Evolutionary conservation across 768 basidiomycete genomes (phyloP).

Genomic region (Galerina marginata): DNA sequence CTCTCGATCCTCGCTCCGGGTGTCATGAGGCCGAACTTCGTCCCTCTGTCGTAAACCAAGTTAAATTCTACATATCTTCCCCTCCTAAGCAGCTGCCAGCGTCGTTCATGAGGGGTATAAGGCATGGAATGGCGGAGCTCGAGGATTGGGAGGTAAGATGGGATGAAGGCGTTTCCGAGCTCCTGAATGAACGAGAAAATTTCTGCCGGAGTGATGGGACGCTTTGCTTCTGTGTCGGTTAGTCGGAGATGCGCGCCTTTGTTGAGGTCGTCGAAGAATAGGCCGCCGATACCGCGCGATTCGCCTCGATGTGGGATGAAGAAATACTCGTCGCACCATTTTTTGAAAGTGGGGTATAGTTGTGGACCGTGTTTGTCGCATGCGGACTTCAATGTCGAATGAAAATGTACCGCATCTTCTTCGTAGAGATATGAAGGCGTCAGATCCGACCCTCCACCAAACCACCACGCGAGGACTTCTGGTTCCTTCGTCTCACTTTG

Average conservation of each 20-base stretch:
- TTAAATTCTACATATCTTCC: constrained; percentile 98
- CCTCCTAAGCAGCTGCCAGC: constrained; percentile 93
- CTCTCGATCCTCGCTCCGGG: constrained; percentile 90
- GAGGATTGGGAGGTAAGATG: constrained; percentile 91
- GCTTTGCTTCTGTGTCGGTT: constrained; percentile 37
- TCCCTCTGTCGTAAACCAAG: constrained; percentile 84
- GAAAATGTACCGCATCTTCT: constrained; percentile 89
- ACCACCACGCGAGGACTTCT: constrained; percentile 92
- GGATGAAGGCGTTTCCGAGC: constrained; percentile 82
- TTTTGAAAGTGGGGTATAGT: constrained; percentile 83
- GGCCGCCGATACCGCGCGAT: constrained; percentile 87
- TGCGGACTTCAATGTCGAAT: constrained; percentile 72
- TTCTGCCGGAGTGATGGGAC: constrained; percentile 65
- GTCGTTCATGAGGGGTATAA: constrained; percentile 67
- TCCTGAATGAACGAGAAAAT: constrained; percentile 79
- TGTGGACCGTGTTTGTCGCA: constrained; percentile 74
- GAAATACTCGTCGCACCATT: constrained; percentile 99
- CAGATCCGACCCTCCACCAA: constrained; percentile 94
- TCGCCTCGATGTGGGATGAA: constrained; percentile 88
- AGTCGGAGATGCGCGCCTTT: constrained; percentile 70
- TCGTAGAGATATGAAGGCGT: constrained; percentile 93
- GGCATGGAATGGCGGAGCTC: constrained; percentile 57
- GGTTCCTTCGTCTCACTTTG: constrained; percentile 38
- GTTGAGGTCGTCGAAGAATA: constrained; percentile 96
- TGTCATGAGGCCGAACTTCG: constrained; percentile 84